Base-by-base conservation (phyloP, 192 early-diverging fungal genomes). In the Gryganskiella cystojenkinii region DNA sequence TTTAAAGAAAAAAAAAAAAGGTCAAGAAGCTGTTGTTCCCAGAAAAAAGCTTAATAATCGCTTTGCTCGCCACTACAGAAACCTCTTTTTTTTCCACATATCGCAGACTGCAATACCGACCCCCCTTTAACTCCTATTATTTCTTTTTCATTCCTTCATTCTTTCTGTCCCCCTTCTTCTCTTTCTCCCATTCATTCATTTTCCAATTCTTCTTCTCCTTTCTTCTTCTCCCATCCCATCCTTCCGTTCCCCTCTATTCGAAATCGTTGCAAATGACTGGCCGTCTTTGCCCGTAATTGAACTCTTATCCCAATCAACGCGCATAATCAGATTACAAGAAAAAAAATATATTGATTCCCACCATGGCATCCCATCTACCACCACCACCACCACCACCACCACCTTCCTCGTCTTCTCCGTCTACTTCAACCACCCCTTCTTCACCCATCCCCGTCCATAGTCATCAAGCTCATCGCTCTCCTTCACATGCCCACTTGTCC, bases 261-360 rank as follows among this genome's bases (percentile, higher is more conserved):
- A 43, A 5, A 46, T 35, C 42, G 62, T 64, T 66, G 40, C 64
- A 54, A 66, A 66, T 66, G 64, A 56, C 27, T 51, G 27, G n/a
- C 43, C 52, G 20, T 34, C 42, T n/a, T 24, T 66, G 64, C 50
- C 30, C 37, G 37, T 40, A 40, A 13, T 9, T 56, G 28, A 51
- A 56, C n/a, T n/a, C n/a, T n/a, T n/a, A 43, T 28, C 40, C 19
- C 33, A 35, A 66, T 31, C 46, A 28, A 35, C 31, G 1, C 28
- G 31, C 46, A 19, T 33, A 34, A 10, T 14, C 40, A 10, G n/a
- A 61, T 17, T 25, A 47, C 10, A 46, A 44, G 24, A 35, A 22
- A 30, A 37, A 53, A 40, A 64, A 56, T 19, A 22, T 47, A 67
- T 11, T 0, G 27, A 67, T 28, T 2, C 7, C 40, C 46, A 52